A percentile compares a stretch with the other conserved stretches of the same genome.
Conservation (phyloP, 768 basidiomycete genomes). For the Suillus fuscotomentosus region DNA sequence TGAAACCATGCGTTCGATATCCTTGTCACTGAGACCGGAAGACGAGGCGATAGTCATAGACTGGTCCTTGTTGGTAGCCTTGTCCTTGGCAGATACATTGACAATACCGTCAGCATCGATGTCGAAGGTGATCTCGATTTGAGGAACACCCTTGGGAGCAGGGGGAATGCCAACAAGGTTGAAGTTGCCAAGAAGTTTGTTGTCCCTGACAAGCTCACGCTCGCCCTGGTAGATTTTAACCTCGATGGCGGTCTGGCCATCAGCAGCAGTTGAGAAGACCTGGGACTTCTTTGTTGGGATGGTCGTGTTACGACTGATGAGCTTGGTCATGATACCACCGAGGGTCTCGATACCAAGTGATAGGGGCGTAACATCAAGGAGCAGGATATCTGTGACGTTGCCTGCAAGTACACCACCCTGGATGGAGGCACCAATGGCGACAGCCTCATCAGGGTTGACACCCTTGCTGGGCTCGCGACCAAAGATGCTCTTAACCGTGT, state of each 20-base stretch:
- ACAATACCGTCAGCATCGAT: constrained; percentile 99
- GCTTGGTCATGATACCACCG: constrained; percentile 99
- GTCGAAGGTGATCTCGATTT: constrained; percentile 89
- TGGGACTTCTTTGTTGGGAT: constrained; percentile 99
- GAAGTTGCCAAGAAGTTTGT: constrained; percentile 99
- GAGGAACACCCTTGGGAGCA: constrained; percentile 72
- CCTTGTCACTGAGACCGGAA: constrained; percentile 93
- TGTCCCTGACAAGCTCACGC: constrained; percentile 97
- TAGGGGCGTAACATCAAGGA: constrained; percentile 94
- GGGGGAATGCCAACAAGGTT: constrained; percentile 97
- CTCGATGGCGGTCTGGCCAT: constrained; percentile 99
- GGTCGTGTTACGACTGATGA: constrained; percentile 97
- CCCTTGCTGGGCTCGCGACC: constrained; percentile 98
- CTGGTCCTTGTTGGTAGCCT: constrained; percentile 87
- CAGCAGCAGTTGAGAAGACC: constrained; percentile 97
- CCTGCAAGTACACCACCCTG: constrained; percentile 98
- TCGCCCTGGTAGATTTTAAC: constrained; percentile 99
- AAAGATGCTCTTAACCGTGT: constrained; percentile 85
- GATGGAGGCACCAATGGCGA: constrained; percentile 96
- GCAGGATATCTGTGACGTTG: constrained; percentile 92
- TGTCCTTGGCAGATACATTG: constrained; percentile 94
- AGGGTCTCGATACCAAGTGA: constrained; percentile 97
- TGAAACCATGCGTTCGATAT: constrained; percentile 95
- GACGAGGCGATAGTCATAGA: constrained; percentile 98
- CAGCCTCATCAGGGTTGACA: constrained; percentile 99